Evolutionary conservation across 768 basidiomycete genomes (phyloP), one percentile per base, ranked within the genome.

Genomic region (Tylopilus felleus): DNA sequence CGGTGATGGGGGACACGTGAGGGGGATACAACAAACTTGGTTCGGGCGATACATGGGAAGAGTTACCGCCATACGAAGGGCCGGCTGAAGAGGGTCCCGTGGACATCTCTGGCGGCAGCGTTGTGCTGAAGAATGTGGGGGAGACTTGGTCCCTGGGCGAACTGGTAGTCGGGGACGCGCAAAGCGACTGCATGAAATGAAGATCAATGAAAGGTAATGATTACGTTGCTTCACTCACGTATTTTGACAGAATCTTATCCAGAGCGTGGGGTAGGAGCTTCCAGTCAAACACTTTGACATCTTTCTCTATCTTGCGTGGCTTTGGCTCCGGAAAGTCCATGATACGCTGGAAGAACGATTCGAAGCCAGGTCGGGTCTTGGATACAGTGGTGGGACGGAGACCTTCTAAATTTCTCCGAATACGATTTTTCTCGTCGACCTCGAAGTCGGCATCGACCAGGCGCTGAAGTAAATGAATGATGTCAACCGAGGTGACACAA

Each of bases 301-400:
- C 93, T 77, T 98, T 98, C 66, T 98, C 96, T 58, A 98, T 99
- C 67, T 94, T 95, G 51, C 96, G 80, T 4, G 96, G 96, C 68
- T 92, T 94, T 8, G 96, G 96, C 42, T 84, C 83, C 0, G 94
- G 91, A 66, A 97, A 96, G 48, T 90, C 85, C 96, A 99, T 98
- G 74, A 99, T 94, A 60, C 85, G 80, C 73, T 90, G 85, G 79
- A 98, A 99, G 70, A 98, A 92, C n/a, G 80, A 77, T 62, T 90
- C 90, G 53, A 82, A 86, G 12, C 85, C 88, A 0, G 80, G 74
- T 60, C 90, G 88, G 67, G 83, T 82, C 75, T 97, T 99, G 27
- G 89, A 88, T 4, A 98, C 85, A 1, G 95, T 97, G 51, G 83
- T 87, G 1, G 96, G 96, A 48, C 86, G 80, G 65, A 97, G 88